Conservation (phyloP, 257 asterid species). For the Rehmannia glutinosa region DNA sequence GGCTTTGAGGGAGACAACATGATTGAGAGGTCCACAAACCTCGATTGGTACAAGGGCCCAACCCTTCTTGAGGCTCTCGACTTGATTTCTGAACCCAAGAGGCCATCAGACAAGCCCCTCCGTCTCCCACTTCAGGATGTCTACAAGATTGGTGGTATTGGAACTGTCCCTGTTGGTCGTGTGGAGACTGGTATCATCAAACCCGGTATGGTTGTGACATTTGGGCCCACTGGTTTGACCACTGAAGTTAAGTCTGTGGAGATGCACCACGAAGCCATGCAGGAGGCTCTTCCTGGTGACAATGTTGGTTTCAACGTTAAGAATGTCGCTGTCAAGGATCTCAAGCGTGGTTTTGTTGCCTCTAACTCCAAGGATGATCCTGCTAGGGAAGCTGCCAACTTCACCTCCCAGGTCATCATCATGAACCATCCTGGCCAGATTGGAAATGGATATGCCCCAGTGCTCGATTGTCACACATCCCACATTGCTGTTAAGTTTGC, state of each 20-base stretch:
- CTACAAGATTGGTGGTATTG: slow-evolving; percentile 81
- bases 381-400: slow-evolving; percentile 35
- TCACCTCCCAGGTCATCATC: slow-evolving; percentile 16
- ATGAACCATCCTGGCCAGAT: slow-evolving; percentile 15
- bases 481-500: slow-evolving; percentile 57
- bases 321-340: slow-evolving; percentile 78
- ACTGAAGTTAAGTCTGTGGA: slow-evolving; percentile 62
- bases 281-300: slow-evolving; percentile 42
- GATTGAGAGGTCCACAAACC: slow-evolving; percentile 33
- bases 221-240: slow-evolving; percentile 62
- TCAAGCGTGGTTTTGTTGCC: slow-evolving; percentile 65
- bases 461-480: slow-evolving; percentile 49
- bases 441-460: not conserved
- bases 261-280: slow-evolving; percentile 1
- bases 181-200: slow-evolving; percentile 41
- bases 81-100: slow-evolving; percentile 47
- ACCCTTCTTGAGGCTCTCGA: not conserved
- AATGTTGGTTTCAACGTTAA: slow-evolving; percentile 71
- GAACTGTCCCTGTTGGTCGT: slow-evolving; percentile 46
- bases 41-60: slow-evolving; percentile 5
- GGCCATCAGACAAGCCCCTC: slow-evolving; percentile 67
- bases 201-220: slow-evolving; percentile 72
- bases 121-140: slow-evolving; percentile 81
- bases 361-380: slow-evolving; percentile 77
- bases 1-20: slow-evolving; percentile 65